Evolutionary conservation across 2,329 filamentous ascomycete species (phyloP).

Genomic region (Xylogone sp.): DNA sequence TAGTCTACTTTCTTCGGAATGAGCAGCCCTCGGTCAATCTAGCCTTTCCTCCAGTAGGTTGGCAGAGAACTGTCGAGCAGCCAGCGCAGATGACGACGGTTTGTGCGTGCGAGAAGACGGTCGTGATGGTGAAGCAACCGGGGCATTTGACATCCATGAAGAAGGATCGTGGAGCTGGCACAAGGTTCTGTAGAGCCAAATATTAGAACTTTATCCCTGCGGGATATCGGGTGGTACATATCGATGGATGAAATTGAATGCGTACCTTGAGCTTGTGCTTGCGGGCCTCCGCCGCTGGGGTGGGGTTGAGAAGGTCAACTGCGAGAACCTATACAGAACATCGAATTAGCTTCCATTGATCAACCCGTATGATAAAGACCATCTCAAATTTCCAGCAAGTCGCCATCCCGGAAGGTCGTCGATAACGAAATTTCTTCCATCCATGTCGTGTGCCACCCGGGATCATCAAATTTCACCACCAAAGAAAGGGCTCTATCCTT

Average conservation of each 20-base stretch:
- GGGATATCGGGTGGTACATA: neutral
- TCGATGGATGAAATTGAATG: conserved; percentile 14
- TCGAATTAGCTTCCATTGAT: conserved; percentile 42
- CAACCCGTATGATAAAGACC: conserved; percentile 3
- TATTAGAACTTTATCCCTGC: conserved; percentile 13
- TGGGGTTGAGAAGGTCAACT: conserved; percentile 99
- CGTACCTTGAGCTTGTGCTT: conserved; percentile 99
- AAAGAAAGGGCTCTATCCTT: conserved; percentile 35
- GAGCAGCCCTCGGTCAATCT: conserved; percentile 99
- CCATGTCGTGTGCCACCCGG: conserved; percentile 23
- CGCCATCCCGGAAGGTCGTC: neutral
- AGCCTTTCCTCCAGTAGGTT: conserved; percentile 98
- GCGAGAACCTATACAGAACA: conserved; percentile 81
- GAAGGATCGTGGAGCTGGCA: conserved; percentile 96
- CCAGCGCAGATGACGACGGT: conserved; percentile 99
- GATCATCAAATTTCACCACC: conserved; percentile 12
- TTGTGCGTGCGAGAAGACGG: conserved; percentile 99
- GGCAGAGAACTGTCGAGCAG: conserved; percentile 99
- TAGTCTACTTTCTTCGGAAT: conserved; percentile 98
- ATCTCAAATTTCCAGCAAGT: conserved; percentile 8
- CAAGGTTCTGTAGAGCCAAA: conserved; percentile 64
- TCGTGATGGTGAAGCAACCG: conserved; percentile 99
- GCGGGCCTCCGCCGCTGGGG: conserved; percentile 93
- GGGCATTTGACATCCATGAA: conserved; percentile 99
- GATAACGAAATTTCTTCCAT: neutral